Evolutionary conservation across 352 stramenopile genomes (phyloP), one percentile per base, ranked within the genome.

Genomic region (Phytophthora cactorum): DNA sequence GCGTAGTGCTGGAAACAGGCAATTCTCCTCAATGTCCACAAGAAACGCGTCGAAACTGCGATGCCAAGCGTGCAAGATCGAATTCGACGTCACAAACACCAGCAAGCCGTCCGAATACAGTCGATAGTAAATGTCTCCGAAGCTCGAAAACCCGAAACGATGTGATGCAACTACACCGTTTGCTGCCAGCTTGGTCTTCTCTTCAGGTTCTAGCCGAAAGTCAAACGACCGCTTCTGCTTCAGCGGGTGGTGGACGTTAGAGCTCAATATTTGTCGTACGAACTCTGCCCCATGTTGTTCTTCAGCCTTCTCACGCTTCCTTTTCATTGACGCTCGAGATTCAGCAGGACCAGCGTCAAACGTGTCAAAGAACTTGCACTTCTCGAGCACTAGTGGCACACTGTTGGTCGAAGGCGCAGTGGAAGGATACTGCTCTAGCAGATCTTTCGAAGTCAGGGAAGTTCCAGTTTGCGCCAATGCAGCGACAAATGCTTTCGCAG

Each of bases 1-100:
- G 22, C 22, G 22, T 22, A 22, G 22, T 22, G 22, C 22, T 22
- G 22, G 22, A 22, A 22, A 22, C 22, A 22, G 22, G 22, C 22
- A 39, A 39, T 39, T 39, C 6, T 39, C 34, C 11, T 43, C 36
- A 2, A n/a, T 5, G 9, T 69, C 47, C 17, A 76, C 46, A 1
- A 81, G 34, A 50, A 75, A 70, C 11, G 57, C 65, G 27, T 81
- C 74, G n/a, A 81, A 81, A 32, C 63, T 77, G 39, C 71, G 67
- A 17, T 81, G 74, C 74, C 70, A 79, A 4, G 70, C 74, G 34
- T 81, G 74, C 14, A 81, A 57, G 22, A 81, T 52, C n/a, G 66
- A 74, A 46, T 81, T 62, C 2, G 62, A 25, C 7, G 74, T 78
- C 50, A 81, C 66, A 34, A 66, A 81, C 15, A 78, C 60, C 0